phyloP scores from a whole-genome alignment of 2,329 filamentous ascomycete genomes.

The Colletotrichum spinosum region DNA sequence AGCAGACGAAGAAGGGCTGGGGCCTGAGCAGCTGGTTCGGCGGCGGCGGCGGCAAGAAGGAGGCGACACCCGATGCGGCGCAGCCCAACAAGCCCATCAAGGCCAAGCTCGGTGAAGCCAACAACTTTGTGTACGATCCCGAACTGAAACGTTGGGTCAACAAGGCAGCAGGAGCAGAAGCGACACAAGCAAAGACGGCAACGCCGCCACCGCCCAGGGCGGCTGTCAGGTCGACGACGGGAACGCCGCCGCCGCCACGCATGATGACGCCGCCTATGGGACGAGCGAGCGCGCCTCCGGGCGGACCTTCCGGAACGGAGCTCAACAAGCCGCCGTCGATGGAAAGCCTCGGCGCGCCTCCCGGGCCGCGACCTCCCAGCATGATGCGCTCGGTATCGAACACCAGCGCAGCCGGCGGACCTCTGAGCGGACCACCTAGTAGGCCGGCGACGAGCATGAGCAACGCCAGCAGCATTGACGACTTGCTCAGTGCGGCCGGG shows the following conservation, averaged over 20 bases:
- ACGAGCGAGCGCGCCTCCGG: conserved; percentile 42
- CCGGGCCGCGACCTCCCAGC: conserved; percentile 38
- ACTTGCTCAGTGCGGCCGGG: conserved; percentile 81
- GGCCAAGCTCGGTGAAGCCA: conserved; percentile 95
- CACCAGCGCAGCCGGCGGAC: conserved; percentile 53
- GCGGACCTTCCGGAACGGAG: conserved; percentile 39
- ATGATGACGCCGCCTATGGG: conserved; percentile 45
- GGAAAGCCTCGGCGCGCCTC: conserved; percentile 48
- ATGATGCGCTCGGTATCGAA: conserved; percentile 63
- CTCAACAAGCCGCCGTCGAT: conserved; percentile 44
- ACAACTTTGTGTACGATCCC: conserved; percentile 92
- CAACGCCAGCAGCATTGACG: conserved; percentile 94
- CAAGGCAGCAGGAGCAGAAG: conserved; percentile 84
- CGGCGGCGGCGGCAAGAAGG: conserved; percentile 75
- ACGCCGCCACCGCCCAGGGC: conserved; percentile 84
- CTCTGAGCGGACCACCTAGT: conserved; percentile 67
- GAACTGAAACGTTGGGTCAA: conserved; percentile 99
- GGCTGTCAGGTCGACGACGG: conserved; percentile 63
- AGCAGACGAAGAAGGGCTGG: conserved; percentile 74
- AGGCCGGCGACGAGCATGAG: conserved; percentile 85
- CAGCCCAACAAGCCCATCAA: conserved; percentile 75
- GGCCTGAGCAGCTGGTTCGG: conserved; percentile 88
- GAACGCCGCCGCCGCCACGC: conserved; percentile 64
- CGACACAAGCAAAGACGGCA: conserved; percentile 67
- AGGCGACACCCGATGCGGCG: conserved; percentile 54